phyloP scores from a whole-genome alignment of 345 rosid species.

The Salix caprea region DNA sequence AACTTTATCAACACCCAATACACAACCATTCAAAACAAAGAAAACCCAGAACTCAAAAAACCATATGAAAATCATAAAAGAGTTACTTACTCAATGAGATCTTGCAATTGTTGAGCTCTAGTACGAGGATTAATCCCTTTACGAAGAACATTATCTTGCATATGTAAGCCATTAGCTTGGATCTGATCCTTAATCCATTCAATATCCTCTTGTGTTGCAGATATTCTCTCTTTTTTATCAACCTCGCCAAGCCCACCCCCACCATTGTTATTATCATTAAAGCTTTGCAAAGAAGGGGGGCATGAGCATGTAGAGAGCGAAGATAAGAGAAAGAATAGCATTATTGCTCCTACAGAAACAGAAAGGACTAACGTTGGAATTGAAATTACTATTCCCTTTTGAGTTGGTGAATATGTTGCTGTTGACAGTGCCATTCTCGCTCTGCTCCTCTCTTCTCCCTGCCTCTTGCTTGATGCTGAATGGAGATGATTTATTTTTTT shows the following conservation, averaged over 20 bases:
- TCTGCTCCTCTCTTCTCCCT: background rate
- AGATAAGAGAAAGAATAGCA: constrained; percentile 70
- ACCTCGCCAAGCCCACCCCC: background rate
- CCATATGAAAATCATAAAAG: background rate
- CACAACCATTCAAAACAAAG: background rate
- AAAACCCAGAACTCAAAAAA: background rate
- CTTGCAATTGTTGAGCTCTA: constrained; percentile 80
- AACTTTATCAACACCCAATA: background rate
- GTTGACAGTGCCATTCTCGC: constrained; percentile 10
- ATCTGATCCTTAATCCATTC: constrained; percentile 88
- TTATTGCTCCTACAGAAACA: constrained; percentile 54
- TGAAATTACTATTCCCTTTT: constrained; percentile 60
- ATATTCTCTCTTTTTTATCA: constrained; percentile 33
- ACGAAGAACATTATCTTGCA: constrained; percentile 84
- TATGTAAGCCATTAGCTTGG: constrained; percentile 75
- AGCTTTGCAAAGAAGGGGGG: constrained; percentile 28
- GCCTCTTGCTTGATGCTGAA: background rate
- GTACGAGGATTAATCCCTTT: constrained; percentile 98
- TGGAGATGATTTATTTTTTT: background rate
- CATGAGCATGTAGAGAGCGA: constrained; percentile 66
- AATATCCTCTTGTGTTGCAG: constrained; percentile 55
- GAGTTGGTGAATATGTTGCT: constrained; percentile 17
- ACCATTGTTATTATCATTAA: background rate
- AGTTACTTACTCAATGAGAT: constrained; percentile 63
- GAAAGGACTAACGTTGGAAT: constrained; percentile 65